Evolutionary conservation across 345 rosid species (phyloP), one percentile per base, ranked within the genome.

Genomic region (Corymbia maculata): DNA sequence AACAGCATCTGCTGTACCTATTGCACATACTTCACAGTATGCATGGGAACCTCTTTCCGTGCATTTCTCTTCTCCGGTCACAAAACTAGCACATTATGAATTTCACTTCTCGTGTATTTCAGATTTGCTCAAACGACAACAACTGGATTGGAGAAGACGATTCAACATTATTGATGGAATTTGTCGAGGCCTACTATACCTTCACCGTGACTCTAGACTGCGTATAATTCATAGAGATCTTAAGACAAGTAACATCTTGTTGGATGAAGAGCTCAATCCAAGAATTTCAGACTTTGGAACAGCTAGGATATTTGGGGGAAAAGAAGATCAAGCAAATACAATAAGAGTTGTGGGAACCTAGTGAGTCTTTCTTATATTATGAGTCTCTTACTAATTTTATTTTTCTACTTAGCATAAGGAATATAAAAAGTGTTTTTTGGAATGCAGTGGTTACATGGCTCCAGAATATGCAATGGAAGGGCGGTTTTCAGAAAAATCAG

Each of bases 261-360:
- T 94, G 59, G 96, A 94, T 86, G 91, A 94, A 79, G 89, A 92
- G 61, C 52, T 93, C 9, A 90, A 92, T 51, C 94, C 94, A 1
- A 94, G 92, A 26, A 92, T 93, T 86, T 92, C 92, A 47, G 94
- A 93, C 64, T 94, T 94, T 45, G 94, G 94, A 14, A 92, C 91
- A 89, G 95, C 94, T 6, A 88, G 92, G 86, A 88, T 93, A 86
- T 92, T 92, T 61, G 88, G 55, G 21, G 88, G 51, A 12, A 89
- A 90, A 21, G 88, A 92, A 86, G 89, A 91, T 91, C 92, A 91
- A 87, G 93, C 92, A 28, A 90, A 91, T 64, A 94, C 94, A 12
- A 50, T 26, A 64, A 91, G 93, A 47, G 90, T 92, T 59, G 94
- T 92, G 8, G 95, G 95, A 24, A 92, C 95, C 64, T 89, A 90